Evolutionary conservation across 2,329 filamentous ascomycete species (phyloP).

Genomic region (Biscogniauxia mediterranea): DNA sequence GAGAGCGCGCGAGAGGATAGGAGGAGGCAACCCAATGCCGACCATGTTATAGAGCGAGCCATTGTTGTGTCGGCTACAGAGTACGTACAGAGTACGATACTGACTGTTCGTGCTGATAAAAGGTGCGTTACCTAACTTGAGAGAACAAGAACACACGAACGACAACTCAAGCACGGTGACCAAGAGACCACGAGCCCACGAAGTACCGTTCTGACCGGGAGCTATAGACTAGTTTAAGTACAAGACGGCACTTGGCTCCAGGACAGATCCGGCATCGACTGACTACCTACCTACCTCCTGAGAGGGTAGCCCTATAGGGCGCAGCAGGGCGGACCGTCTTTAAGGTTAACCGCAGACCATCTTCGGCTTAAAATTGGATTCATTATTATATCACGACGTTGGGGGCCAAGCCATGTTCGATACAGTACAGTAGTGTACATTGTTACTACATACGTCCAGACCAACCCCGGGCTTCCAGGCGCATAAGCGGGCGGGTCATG

Average conservation of each 20-base stretch:
- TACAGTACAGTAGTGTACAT: too few species aligned
- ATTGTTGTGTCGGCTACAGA: constrained; percentile 3
- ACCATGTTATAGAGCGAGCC: constrained; percentile 4
- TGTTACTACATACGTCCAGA: background rate
- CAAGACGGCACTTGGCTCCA: background rate
- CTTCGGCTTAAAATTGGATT: background rate
- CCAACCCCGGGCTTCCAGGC: background rate
- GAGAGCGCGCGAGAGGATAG: constrained; percentile 2
- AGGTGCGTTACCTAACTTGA: background rate
- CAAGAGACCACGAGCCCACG: too few species aligned
- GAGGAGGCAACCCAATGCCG: constrained; percentile 6
- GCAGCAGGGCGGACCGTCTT: background rate
- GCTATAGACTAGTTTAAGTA: background rate
- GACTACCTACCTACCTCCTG: too few species aligned
- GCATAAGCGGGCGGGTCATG: background rate
- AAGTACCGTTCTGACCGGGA: background rate
- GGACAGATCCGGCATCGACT: background rate
- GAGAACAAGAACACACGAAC: background rate
- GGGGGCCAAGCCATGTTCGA: background rate
- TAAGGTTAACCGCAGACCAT: background rate
- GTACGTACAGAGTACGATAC: background rate
- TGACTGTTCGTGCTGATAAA: background rate
- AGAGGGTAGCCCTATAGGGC: background rate
- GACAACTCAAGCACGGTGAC: background rate
- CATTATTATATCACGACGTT: background rate